Base-by-base conservation (phyloP, 2,329 filamentous ascomycete species). In the Aspergillus sp. region DNA sequence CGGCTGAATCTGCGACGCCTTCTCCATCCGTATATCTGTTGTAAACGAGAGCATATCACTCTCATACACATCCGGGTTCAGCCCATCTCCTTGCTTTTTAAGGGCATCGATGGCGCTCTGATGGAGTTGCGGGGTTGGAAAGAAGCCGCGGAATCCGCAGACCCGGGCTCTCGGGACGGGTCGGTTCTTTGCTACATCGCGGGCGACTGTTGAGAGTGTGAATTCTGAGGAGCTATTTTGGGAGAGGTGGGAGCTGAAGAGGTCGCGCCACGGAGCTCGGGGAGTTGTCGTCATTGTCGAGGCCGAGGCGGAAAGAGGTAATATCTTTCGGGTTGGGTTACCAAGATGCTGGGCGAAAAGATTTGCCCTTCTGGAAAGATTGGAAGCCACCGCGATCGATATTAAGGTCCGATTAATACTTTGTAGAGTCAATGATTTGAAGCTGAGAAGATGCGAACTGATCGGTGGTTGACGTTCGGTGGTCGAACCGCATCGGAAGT, bases 141-240 rank as follows among this genome's bases (percentile, higher is more conserved):
- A 95, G 70, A 94, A 82, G 56, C 89, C 88, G 50, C 91, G 85
- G 70, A 82, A 91, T 59, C 95, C 81, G 68, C 90, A 93, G 59
- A 81, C 89, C n/a, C 65, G 62, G 7, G 60, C 52, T 42, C 65
- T 63, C 8, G 65, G 64, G 2, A 63, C 51, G 9, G 58, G 50
- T 2, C 45, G 51, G 10, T 52, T 48, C 9, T 50, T 42, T 2
- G 53, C 29, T 6, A 51, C 41, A 44, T 56, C 49, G 35, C 48
- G 36, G 3, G 45, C 52, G 19, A 64, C 44, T 4, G 63, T 64
- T 4, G 57, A 51, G 8, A 66, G 49, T 5, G 56, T 58, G 44
- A 66, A 64, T 4, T 62, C 56, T 8, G 59, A 52, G 6, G 49
- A 46, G 4, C 50, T 47, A 19, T 53, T 56, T 48, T 57, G 45